phyloP scores from a whole-genome alignment of 768 basidiomycete genomes.

The Chalciporus piperatus region DNA sequence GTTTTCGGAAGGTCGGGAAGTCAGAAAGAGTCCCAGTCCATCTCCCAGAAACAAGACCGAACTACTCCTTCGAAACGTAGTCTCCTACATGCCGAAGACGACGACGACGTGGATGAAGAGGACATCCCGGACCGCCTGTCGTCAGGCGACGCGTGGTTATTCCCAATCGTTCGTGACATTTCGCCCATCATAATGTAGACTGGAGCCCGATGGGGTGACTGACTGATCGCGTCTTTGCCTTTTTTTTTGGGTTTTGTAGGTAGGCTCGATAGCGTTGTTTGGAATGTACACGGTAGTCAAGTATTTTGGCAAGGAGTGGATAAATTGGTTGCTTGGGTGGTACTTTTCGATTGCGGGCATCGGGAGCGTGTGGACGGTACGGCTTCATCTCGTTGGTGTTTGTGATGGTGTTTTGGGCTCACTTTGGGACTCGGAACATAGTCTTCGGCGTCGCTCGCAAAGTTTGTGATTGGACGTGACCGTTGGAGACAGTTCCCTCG shows the following conservation, averaged over 20 bases:
- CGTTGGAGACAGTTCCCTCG: conserved; percentile 60
- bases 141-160: conserved; percentile 67
- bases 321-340: conserved; percentile 77
- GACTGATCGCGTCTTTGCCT: background rate
- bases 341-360: conserved; percentile 69
- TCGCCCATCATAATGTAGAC: background rate
- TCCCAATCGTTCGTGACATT: conserved; percentile 60
- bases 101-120: conserved; percentile 52
- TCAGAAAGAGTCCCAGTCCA: conserved; percentile 5
- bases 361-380: conserved; percentile 65
- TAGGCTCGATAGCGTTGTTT: conserved; percentile 68
- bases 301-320: conserved; percentile 76
- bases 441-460: conserved; percentile 51
- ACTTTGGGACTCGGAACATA: conserved; percentile 19
- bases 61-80: background rate
- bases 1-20: background rate
- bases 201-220: too few relatives aligned
- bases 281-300: conserved; percentile 69
- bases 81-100: conserved; percentile 43
- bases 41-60: background rate
- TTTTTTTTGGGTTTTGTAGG: conserved; percentile 36
- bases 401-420: background rate
- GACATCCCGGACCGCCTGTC: conserved; percentile 59
- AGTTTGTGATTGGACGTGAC: conserved; percentile 45
- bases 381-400: background rate